These are phyloP conservation scores for Setomelanomma holmii DNA, from an alignment of 2,329 filamentous ascomycete species.

Conservation along the genomic window DNA sequence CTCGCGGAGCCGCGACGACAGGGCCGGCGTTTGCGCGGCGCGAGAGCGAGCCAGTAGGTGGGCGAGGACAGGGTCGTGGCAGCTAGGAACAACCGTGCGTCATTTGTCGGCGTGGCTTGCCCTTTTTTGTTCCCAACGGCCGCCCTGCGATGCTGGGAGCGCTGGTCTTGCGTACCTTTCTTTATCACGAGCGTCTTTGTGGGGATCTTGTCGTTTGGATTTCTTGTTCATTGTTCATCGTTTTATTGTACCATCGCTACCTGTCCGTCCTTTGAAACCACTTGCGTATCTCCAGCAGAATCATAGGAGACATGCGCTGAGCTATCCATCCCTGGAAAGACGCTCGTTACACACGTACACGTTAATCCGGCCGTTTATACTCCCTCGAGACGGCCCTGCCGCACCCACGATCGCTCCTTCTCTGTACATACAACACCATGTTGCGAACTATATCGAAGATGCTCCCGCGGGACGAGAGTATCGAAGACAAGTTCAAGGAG, in stretches of 20 bases:
- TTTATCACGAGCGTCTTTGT: not conserved
- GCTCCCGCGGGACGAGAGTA: slow-evolving; percentile 37
- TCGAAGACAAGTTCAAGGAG: slow-evolving; percentile 38
- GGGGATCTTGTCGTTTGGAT: not conserved
- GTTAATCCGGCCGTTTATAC: slow-evolving; percentile 4
- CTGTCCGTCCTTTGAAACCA: not conserved
- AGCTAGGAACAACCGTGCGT: slow-evolving; percentile 5
- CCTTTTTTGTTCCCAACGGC: slow-evolving; percentile 9
- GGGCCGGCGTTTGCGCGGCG: slow-evolving; percentile 8
- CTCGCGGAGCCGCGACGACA: not conserved
- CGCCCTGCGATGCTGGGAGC: not conserved
- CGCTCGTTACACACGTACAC: slow-evolving; percentile 9
- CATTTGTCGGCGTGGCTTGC: slow-evolving; percentile 5
- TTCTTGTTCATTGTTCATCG: not conserved
- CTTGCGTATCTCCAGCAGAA: slow-evolving; percentile 1
- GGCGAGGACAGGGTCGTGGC: not conserved
- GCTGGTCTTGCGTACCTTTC: not conserved
- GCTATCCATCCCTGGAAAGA: slow-evolving; percentile 1
- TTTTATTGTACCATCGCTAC: not conserved
- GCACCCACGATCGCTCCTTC: slow-evolving; percentile 8
- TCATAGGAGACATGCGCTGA: slow-evolving; percentile 11
- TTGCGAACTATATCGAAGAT: slow-evolving; percentile 17
- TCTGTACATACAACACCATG: slow-evolving; percentile 26
- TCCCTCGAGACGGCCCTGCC: slow-evolving; percentile 1
- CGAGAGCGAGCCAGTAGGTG: slow-evolving; percentile 6